These are phyloP conservation scores for Panellus pusillus DNA, from an alignment of 768 basidiomycete genomes.

Conservation along the genomic window DNA sequence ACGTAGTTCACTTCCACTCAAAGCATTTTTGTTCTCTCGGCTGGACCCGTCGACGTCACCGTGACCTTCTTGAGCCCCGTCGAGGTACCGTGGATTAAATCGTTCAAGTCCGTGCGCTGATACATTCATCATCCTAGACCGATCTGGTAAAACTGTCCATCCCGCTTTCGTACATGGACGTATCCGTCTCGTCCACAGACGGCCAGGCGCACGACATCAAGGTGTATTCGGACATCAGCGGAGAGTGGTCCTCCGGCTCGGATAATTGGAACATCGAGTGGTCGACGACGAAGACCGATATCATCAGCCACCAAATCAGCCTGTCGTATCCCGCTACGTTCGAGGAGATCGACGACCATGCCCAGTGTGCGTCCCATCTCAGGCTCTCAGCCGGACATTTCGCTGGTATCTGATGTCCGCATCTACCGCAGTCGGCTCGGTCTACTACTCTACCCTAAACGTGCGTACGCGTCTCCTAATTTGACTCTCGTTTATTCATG, in stretches of 20 bases:
- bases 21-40: constrained; percentile 59
- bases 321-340: constrained; percentile 43
- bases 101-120: too few relatives aligned
- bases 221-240: constrained; percentile 61
- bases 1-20: constrained; percentile 67
- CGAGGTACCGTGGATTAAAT: constrained; percentile 40
- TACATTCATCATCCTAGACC: constrained; percentile 31
- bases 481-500: neutral
- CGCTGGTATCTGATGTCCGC: neutral
- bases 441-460: constrained; percentile 55
- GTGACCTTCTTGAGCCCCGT: constrained; percentile 68
- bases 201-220: constrained; percentile 50
- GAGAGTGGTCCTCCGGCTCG: constrained; percentile 52
- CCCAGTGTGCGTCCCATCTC: constrained; percentile 47
- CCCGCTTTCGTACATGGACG: constrained; percentile 58
- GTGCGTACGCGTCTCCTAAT: constrained; percentile 29
- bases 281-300: constrained; percentile 45
- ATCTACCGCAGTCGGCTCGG: constrained; percentile 51
- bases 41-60: constrained; percentile 63
- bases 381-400: too few relatives aligned
- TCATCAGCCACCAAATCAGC: constrained; percentile 59
- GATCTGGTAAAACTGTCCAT: constrained; percentile 63
- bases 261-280: constrained; percentile 54
- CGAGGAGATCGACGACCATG: constrained; percentile 57
- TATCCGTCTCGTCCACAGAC: constrained; percentile 50